Evolutionary conservation across 1,139 yeast genomes (phyloP).

Genomic region (Suhomyces bolitotheri): DNA sequence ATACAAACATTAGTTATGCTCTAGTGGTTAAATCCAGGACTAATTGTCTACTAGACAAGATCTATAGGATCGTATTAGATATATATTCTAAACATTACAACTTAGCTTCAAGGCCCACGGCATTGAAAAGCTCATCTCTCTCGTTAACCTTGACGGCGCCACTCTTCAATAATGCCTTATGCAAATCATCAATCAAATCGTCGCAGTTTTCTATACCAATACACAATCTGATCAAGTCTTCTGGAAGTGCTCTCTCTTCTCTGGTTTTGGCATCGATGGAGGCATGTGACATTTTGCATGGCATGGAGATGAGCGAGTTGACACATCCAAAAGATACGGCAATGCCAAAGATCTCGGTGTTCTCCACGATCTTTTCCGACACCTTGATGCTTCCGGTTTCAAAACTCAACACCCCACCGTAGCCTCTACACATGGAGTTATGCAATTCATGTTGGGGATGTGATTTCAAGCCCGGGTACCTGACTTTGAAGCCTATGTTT

Average conservation of each 20-base stretch:
- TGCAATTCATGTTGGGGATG: constrained; percentile 85
- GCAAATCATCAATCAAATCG: constrained; percentile 71
- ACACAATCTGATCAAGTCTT: constrained; percentile 84
- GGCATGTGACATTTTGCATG: constrained; percentile 96
- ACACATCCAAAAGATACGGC: constrained; percentile 96
- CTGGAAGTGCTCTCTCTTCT: constrained; percentile 86
- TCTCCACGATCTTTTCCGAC: constrained; percentile 74
- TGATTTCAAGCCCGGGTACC: constrained; percentile 79
- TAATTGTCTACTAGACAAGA: too few species aligned
- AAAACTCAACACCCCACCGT: constrained; percentile 86
- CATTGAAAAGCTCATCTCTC: constrained; percentile 45
- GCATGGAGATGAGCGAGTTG: constrained; percentile 86
- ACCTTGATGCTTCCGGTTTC: constrained; percentile 76
- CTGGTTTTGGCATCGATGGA: constrained; percentile 86
- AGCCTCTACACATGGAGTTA: constrained; percentile 74
- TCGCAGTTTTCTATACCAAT: constrained; percentile 78
- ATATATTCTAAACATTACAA: too few species aligned
- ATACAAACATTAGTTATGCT: too few species aligned
- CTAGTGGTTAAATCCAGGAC: too few species aligned
- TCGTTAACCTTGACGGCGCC: constrained; percentile 55
- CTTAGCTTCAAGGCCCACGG: constrained; percentile 44
- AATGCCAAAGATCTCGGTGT: constrained; percentile 76
- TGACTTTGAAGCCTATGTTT: constrained; percentile 60
- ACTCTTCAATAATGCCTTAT: constrained; percentile 64
- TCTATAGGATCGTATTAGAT: too few species aligned